Conservation (phyloP, 306 rosid genomes). For the Cajanus cajan region DNA sequence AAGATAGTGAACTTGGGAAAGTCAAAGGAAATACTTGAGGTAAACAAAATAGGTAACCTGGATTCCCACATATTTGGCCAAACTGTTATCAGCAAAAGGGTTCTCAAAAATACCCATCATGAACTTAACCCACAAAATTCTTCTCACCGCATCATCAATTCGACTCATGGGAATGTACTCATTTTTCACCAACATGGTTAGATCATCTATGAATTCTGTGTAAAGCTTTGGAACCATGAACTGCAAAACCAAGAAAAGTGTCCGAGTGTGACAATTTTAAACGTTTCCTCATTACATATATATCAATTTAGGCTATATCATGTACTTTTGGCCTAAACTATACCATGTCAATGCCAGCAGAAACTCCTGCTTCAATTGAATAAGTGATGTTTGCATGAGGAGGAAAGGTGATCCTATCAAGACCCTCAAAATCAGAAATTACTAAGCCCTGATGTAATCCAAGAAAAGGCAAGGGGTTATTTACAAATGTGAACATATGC, state of each 20-base stretch:
- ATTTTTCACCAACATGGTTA: slow-evolving; percentile 43
- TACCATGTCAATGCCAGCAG: slow-evolving; percentile 61
- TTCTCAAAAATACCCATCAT: slow-evolving; percentile 51
- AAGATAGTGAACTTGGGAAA: not conserved
- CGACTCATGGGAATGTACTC: slow-evolving; percentile 43
- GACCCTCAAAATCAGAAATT: slow-evolving; percentile 51
- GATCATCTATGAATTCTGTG: slow-evolving; percentile 36
- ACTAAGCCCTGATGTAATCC: slow-evolving; percentile 45
- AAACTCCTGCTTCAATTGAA: slow-evolving; percentile 44
- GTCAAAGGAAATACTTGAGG: not conserved
- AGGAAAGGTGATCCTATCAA: slow-evolving; percentile 48
- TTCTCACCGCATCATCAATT: slow-evolving; percentile 50
- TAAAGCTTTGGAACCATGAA: slow-evolving; percentile 43
- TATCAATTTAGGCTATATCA: slow-evolving; percentile 1
- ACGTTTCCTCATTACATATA: not conserved
- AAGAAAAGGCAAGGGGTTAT: not conserved
- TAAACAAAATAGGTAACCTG: slow-evolving; percentile 35
- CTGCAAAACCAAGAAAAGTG: slow-evolving; percentile 32
- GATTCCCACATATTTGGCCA: slow-evolving; percentile 42
- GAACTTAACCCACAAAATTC: slow-evolving; percentile 52
- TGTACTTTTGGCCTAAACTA: not conserved
- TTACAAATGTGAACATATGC: not conserved
- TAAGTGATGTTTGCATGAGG: slow-evolving; percentile 43
- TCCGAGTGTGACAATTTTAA: slow-evolving; percentile 12
- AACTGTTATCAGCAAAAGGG: slow-evolving; percentile 46